phyloP scores from a whole-genome alignment of 2,329 filamentous ascomycete species.

The Penicillium sp. region DNA sequence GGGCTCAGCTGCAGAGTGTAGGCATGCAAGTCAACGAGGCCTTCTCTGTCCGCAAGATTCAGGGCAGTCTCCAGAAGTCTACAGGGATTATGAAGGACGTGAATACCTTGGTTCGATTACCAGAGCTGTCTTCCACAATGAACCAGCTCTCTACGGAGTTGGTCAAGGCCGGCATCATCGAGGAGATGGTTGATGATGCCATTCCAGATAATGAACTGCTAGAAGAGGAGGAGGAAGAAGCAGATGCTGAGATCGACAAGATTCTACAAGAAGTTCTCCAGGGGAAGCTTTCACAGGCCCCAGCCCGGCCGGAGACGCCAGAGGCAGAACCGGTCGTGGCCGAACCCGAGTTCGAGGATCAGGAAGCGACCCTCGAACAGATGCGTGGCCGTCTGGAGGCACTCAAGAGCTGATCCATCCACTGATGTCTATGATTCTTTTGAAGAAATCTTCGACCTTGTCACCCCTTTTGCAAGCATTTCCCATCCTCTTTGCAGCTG shows the following conservation, averaged over 20 bases:
- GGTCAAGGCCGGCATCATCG: constrained; percentile 92
- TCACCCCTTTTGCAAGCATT: not conserved
- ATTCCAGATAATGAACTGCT: constrained; percentile 71
- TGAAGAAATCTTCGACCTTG: not conserved
- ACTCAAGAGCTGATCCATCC: constrained; percentile 68
- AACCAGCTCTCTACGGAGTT: constrained; percentile 79
- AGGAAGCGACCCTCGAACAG: constrained; percentile 86
- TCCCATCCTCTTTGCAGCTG: not conserved
- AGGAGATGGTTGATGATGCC: constrained; percentile 91
- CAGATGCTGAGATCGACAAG: constrained; percentile 85
- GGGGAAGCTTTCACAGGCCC: constrained; percentile 69
- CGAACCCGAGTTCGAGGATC: constrained; percentile 75
- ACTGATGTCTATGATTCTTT: not conserved
- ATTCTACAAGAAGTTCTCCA: constrained; percentile 87
- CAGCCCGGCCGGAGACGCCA: constrained; percentile 53
- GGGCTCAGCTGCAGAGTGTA: constrained; percentile 87
- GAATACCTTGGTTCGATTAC: constrained; percentile 77
- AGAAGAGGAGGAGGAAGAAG: constrained; percentile 70
- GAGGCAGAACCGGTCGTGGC: constrained; percentile 53
- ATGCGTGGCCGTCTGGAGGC: constrained; percentile 92
- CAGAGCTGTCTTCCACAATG: constrained; percentile 87
- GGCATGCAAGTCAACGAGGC: constrained; percentile 98
- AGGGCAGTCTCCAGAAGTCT: constrained; percentile 80
- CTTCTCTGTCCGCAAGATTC: constrained; percentile 92
- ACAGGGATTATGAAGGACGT: constrained; percentile 97